Percentiles rank a stretch among this genome's conserved stretches.
These are phyloP conservation scores for Talaromyces sp. DNA, from an alignment of 2,329 filamentous ascomycete species.

Conservation along the genomic window DNA sequence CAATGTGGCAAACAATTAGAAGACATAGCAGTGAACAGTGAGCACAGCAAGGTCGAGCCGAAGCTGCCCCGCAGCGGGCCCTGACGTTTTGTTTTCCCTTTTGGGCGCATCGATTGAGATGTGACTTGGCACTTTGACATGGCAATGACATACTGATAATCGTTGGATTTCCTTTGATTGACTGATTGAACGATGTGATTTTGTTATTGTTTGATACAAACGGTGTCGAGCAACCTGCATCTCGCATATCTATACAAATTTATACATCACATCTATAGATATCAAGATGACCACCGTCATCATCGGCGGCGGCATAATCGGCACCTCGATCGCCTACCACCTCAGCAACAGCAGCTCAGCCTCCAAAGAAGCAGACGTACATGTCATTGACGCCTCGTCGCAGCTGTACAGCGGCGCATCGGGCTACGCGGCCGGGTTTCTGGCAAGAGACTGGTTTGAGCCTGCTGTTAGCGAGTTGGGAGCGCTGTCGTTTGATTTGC, in stretches of 20 bases:
- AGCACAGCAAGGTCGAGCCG: not conserved
- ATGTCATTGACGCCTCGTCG: conserved; percentile 52
- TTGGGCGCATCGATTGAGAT: too few species aligned
- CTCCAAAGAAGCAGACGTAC: conserved; percentile 36
- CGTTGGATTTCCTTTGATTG: too few species aligned
- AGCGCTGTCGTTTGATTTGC: conserved; percentile 62
- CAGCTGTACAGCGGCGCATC: conserved; percentile 68
- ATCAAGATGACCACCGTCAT: conserved; percentile 53
- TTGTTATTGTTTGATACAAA: too few species aligned
- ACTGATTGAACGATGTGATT: too few species aligned
- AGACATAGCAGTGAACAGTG: not conserved
- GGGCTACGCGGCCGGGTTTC: conserved; percentile 66
- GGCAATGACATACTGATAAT: too few species aligned
- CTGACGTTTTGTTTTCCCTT: not conserved
- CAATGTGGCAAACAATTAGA: not conserved
- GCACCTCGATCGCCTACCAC: conserved; percentile 66
- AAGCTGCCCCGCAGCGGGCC: not conserved
- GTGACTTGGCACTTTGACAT: too few species aligned
- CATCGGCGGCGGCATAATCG: conserved; percentile 65
- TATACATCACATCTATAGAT: not conserved
- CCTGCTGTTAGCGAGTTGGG: conserved; percentile 54
- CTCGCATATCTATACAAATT: not conserved
- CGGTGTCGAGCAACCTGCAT: too few species aligned
- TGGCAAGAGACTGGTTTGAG: conserved; percentile 68
- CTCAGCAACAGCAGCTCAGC: conserved; percentile 44